Percentiles rank a stretch among this genome's conserved stretches.
Conservation (phyloP, 2,329 filamentous ascomycete species). For the Aureobasidium mangrovei region DNA sequence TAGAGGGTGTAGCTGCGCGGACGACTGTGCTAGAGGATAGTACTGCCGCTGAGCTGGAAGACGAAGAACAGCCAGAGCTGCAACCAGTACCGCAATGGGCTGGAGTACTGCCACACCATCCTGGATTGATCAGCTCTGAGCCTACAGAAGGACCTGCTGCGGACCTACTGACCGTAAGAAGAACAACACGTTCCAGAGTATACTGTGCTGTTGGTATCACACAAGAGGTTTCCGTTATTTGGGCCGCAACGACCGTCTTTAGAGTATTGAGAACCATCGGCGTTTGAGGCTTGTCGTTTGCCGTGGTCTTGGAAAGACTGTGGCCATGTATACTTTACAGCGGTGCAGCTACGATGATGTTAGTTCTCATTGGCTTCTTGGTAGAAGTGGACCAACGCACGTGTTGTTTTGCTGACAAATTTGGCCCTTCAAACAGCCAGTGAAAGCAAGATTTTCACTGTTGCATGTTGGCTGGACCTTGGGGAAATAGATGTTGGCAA, state of each 20-base stretch:
- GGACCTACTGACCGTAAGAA: slow-evolving; percentile 25
- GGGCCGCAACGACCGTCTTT: slow-evolving; percentile 34
- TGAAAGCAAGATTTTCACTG: slow-evolving; percentile 18
- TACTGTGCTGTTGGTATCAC: slow-evolving; percentile 36
- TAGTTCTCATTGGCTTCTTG: neutral
- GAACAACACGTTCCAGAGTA: slow-evolving; percentile 41
- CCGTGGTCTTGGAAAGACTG: slow-evolving; percentile 8
- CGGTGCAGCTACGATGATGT: neutral
- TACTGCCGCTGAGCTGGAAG: slow-evolving; percentile 4
- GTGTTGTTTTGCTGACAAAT: slow-evolving; percentile 28
- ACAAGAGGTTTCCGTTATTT: slow-evolving; percentile 31
- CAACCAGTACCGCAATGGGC: slow-evolving; percentile 32
- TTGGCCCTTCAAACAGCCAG: slow-evolving; percentile 31
- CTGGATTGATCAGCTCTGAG: slow-evolving; percentile 17
- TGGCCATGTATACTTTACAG: slow-evolving; percentile 8
- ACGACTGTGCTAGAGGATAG: neutral
- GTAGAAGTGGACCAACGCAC: slow-evolving; percentile 23
- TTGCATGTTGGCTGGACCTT: slow-evolving; percentile 39
- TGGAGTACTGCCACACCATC: slow-evolving; percentile 37
- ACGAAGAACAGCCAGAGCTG: slow-evolving; percentile 26
- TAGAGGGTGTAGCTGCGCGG: neutral
- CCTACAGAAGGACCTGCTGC: neutral
- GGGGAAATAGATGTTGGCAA: slow-evolving; percentile 42
- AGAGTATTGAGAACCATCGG: slow-evolving; percentile 23
- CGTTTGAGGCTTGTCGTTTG: neutral